Percentiles rank a stretch among this genome's conserved stretches.
Evolutionary conservation across 495 filamentous ascomycete genomes (phyloP).

Genomic region (Podospora conica): DNA sequence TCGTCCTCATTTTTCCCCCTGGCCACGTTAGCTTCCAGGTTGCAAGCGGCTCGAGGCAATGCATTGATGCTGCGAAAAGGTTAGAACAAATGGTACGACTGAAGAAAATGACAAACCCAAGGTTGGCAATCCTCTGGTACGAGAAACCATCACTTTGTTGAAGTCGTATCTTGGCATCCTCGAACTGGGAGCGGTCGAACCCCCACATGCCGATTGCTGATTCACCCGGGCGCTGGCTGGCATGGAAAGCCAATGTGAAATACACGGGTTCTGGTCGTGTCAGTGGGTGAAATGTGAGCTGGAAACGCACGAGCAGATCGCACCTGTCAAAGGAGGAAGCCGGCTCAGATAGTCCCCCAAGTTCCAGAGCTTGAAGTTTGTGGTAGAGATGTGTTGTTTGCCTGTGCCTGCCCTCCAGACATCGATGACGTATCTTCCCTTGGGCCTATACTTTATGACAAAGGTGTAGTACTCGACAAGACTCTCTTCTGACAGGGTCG

Average conservation of each 20-base stretch:
- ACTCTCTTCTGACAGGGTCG: neutral
- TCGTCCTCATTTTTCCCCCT: neutral
- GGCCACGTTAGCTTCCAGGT: neutral
- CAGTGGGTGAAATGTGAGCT: neutral
- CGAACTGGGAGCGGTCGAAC: conserved; percentile 15
- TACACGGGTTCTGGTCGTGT: conserved; percentile 7
- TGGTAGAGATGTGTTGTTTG: conserved; percentile 4
- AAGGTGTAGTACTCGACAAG: conserved; percentile 23
- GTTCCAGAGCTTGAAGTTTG: conserved; percentile 14
- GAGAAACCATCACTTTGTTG: conserved; percentile 11
- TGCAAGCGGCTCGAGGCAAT: neutral
- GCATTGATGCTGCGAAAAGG: neutral
- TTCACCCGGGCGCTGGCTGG: conserved; percentile 9
- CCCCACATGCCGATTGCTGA: conserved; percentile 16
- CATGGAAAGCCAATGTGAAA: conserved; percentile 18
- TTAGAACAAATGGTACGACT: neutral
- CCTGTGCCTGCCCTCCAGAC: conserved; percentile 20
- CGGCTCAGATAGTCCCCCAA: conserved; percentile 24
- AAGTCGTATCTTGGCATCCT: conserved; percentile 16
- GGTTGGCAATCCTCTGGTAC: conserved; percentile 5
- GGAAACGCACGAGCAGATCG: neutral
- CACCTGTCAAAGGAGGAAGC: conserved; percentile 14
- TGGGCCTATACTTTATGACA: conserved; percentile 9
- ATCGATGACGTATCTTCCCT: conserved; percentile 16
- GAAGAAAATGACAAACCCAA: conserved; percentile 13